These are phyloP conservation scores for Chalciporus sp. DNA, from an alignment of 1,284 basidiomycete species.

Conservation along the genomic window DNA sequence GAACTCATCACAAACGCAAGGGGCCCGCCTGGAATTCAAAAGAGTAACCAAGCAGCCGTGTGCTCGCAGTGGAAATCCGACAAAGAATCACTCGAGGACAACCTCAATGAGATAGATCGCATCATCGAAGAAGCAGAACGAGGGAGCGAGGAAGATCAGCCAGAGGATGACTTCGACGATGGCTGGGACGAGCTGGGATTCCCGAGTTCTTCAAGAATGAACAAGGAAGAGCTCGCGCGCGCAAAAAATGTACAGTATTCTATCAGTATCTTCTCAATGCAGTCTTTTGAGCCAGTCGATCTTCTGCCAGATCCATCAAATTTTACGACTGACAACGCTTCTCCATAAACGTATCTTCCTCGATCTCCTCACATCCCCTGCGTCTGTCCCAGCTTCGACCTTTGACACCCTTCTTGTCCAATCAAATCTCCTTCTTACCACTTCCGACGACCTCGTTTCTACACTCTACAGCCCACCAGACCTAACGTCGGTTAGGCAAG, in stretches of 20 bases:
- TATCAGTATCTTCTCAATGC: not conserved
- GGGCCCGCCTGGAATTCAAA: slow-evolving; percentile 48
- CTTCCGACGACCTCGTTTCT: slow-evolving; percentile 65
- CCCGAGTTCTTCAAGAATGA: slow-evolving; percentile 37
- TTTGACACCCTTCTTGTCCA: slow-evolving; percentile 54
- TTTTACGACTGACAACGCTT: slow-evolving; percentile 61
- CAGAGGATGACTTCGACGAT: slow-evolving; percentile 46
- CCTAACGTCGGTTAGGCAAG: slow-evolving; percentile 39
- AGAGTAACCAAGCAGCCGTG: slow-evolving; percentile 62
- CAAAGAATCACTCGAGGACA: slow-evolving; percentile 62
- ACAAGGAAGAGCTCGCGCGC: slow-evolving; percentile 46
- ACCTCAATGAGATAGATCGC: slow-evolving; percentile 56
- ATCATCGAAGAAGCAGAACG: slow-evolving; percentile 48
- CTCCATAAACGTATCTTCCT: slow-evolving; percentile 62
- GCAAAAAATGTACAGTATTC: slow-evolving; percentile 49
- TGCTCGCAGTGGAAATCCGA: slow-evolving; percentile 57
- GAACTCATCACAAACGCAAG: slow-evolving; percentile 60
- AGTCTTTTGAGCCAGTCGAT: slow-evolving; percentile 3
- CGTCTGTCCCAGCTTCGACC: slow-evolving; percentile 27
- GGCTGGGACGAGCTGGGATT: slow-evolving; percentile 73
- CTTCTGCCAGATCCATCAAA: slow-evolving; percentile 49
- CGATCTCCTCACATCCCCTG: slow-evolving; percentile 45
- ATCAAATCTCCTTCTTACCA: slow-evolving; percentile 53
- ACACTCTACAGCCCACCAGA: slow-evolving; percentile 66
- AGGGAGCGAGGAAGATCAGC: slow-evolving; percentile 29